Base-by-base conservation (phyloP, 1,139 yeast genomes). In the Hansenula sp. region DNA sequence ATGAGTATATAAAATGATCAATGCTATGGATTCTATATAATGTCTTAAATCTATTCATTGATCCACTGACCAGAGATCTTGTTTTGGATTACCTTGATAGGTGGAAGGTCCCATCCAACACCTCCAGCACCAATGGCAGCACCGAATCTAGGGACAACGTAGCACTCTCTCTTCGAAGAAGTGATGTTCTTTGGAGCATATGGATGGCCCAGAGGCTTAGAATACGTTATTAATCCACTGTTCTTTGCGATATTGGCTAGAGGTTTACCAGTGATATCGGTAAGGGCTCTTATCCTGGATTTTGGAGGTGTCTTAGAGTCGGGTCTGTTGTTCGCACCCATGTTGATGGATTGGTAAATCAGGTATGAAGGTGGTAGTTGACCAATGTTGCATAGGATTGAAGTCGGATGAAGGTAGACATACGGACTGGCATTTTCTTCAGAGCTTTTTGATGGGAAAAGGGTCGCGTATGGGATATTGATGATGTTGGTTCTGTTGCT, bases 21-120 rank as follows among this genome's bases (percentile, higher is more conserved):
- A 21, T 21, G 9, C 25, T 9, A 21, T 21, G 25, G 9, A 21
- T 9, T 21, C 9, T 9, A 21, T 5, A 5, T 21, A 21, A 21
- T 9, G n/a, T 21, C 27, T 2, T 3, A 21, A 6, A 19, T 15
- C 41, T 56, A 65, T 38, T 68, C 67, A 39, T 65, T 68, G 7
- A 71, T 67, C 94, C 95, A 85, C 25, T 65, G 65, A 0, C 93
- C 93, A 34, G 69, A 61, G 13, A 69, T 62, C 41, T 66, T 87
- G 48, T 71, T 73, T 60, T 91, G 97, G 3, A 70, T 70, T 1
- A 90, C 94, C 60, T 88, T 84, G 25, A 83, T 70, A 1, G 89
- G 96, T 5, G 96, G 96, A 41, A 91, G 67, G 57, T 91, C 97
- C 96, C 96, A 91, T 10, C 96, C 96, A 25, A 86, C 74, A 21